Conservation (phyloP, 257 asterid genomes). For the Orobanche coerulescens region DNA sequence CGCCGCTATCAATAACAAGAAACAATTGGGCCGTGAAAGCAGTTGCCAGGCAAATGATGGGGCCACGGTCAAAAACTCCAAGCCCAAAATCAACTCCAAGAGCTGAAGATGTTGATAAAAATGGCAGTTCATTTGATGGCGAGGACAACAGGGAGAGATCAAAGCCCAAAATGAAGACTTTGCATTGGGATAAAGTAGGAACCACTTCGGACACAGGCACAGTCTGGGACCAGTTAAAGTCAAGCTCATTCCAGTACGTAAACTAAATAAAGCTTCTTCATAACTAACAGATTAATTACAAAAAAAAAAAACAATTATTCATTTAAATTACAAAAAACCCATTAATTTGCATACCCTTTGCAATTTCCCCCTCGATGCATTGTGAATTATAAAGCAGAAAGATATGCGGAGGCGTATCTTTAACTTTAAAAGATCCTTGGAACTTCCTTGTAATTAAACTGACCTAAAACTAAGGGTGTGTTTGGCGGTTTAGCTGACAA, state of each 20-base stretch:
- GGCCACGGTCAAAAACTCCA: slow-evolving; percentile 38
- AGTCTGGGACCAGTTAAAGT: slow-evolving; percentile 81
- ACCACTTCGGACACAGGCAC: slow-evolving; percentile 65
- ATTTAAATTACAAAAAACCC: no score
- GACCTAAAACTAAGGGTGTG: no score
- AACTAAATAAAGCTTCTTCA: no score
- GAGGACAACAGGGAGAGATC: slow-evolving; percentile 48
- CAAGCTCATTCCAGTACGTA: slow-evolving; percentile 81
- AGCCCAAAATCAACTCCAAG: slow-evolving; percentile 30
- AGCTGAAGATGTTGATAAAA: slow-evolving; percentile 27
- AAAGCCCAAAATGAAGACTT: slow-evolving; percentile 60
- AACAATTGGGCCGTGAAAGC: slow-evolving; percentile 24
- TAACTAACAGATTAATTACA: not conserved
- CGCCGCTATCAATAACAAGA: slow-evolving; percentile 25
- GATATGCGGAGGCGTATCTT: no score
- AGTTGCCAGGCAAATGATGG: slow-evolving; percentile 20
- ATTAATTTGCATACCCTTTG: no score
- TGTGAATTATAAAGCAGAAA: no score
- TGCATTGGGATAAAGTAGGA: slow-evolving; percentile 93
- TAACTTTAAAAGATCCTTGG: no score
- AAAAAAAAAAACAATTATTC: not conserved
- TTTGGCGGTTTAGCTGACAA: no score
- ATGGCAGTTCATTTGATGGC: slow-evolving; percentile 30
- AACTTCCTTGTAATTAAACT: no score
- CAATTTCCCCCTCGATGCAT: no score